phyloP scores from a whole-genome alignment of 306 rosid species.

The Mucuna pruriens region DNA sequence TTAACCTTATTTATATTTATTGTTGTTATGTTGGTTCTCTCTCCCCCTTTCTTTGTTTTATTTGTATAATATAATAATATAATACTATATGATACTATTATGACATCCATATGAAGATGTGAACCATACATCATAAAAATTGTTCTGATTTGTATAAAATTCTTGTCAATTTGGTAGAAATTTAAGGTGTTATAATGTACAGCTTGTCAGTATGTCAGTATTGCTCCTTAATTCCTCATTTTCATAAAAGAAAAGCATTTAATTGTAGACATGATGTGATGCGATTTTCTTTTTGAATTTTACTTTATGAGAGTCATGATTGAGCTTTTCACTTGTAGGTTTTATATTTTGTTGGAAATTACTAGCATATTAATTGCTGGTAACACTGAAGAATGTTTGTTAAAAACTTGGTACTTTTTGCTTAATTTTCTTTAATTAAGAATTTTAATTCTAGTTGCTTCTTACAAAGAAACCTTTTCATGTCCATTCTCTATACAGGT shows the following conservation, averaged over 20 bases:
- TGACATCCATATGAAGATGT: background rate
- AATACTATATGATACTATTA: background rate
- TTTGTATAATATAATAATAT: background rate
- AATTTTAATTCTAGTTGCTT: conserved; percentile 21
- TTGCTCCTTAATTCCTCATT: conserved; percentile 8
- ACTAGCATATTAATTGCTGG: conserved; percentile 19
- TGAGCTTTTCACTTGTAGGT: conserved; percentile 4
- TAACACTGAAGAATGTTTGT: conserved; percentile 14
- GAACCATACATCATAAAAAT: background rate
- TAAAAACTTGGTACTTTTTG: conserved; percentile 13
- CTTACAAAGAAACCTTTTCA: conserved; percentile 11
- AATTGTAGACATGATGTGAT: background rate
- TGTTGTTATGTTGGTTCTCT: background rate
- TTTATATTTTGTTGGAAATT: conserved; percentile 11
- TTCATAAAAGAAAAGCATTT: conserved; percentile 3
- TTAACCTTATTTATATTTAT: background rate
- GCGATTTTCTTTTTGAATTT: background rate
- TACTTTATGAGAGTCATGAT: background rate
- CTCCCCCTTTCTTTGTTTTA: background rate
- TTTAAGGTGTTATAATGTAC: conserved; percentile 10
- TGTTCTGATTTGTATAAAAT: conserved; percentile 3
- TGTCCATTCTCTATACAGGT: conserved; percentile 60
- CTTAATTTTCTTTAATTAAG: conserved; percentile 13
- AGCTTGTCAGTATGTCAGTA: background rate
- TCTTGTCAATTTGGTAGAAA: background rate